phyloP scores from a whole-genome alignment of 1,284 basidiomycete genomes.

The Tilletia indica region DNA sequence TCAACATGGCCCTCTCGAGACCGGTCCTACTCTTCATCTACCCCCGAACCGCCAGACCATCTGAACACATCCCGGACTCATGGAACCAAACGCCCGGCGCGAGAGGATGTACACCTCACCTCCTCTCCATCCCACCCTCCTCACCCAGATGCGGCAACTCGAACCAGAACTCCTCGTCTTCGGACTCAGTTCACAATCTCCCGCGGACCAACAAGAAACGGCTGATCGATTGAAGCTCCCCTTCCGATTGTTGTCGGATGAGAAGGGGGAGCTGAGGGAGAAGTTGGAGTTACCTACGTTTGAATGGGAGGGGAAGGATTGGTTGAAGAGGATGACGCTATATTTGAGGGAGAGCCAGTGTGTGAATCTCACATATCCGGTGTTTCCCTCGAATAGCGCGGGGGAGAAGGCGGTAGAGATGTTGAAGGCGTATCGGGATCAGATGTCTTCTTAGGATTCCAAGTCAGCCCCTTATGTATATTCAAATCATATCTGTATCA shows the following conservation, averaged over 20 bases:
- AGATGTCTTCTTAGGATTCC: not conserved
- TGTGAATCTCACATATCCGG: conserved; percentile 42
- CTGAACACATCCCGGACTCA: conserved; percentile 18
- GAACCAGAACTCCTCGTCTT: conserved; percentile 38
- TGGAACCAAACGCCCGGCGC: conserved; percentile 31
- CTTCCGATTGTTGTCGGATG: conserved; percentile 35
- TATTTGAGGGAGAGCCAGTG: conserved; percentile 45
- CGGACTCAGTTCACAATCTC: conserved; percentile 38
- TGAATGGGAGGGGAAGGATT: conserved; percentile 24
- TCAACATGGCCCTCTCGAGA: conserved; percentile 37
- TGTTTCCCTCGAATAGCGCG: conserved; percentile 31
- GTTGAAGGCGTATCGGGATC: conserved; percentile 23
- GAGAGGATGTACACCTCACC: conserved; percentile 32
- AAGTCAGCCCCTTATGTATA: too few species aligned
- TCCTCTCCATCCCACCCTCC: conserved; percentile 29
- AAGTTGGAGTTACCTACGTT: conserved; percentile 39
- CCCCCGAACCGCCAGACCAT: conserved; percentile 24
- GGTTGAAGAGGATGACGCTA: conserved; percentile 38
- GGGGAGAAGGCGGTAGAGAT: conserved; percentile 34
- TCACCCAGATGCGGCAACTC: conserved; percentile 24
- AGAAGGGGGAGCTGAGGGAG: conserved; percentile 20
- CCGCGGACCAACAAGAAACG: conserved; percentile 25
- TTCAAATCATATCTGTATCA: too few species aligned
- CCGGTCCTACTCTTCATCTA: conserved; percentile 49
- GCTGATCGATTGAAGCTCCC: conserved; percentile 18